These are phyloP conservation scores for Tylopilus subfusipes DNA, from an alignment of 768 basidiomycete genomes.

Conservation along the genomic window DNA sequence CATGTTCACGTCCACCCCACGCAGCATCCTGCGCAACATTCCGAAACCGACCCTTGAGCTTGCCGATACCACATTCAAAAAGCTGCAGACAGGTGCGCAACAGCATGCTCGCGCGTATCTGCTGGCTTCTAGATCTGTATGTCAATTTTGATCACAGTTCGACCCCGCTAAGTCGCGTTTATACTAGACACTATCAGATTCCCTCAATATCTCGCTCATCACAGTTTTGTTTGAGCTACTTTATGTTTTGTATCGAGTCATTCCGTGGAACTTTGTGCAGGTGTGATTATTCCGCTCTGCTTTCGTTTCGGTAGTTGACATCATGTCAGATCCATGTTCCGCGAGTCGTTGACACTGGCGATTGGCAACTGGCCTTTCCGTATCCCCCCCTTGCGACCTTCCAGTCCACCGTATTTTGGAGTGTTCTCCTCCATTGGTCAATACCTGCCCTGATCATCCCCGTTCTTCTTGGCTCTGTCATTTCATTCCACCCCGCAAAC, in stretches of 20 bases:
- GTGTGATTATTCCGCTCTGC: conserved; percentile 28
- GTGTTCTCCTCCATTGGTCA: conserved; percentile 57
- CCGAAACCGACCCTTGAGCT: conserved; percentile 19
- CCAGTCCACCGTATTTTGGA: conserved; percentile 47
- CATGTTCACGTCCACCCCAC: conserved; percentile 26
- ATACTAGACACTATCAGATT: conserved; percentile 59
- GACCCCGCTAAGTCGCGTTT: not conserved
- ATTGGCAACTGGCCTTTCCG: conserved; percentile 30
- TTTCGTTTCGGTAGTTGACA: conserved; percentile 1
- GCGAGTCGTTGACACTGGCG: conserved; percentile 1
- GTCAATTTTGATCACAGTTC: conserved; percentile 1
- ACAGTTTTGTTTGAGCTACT: conserved; percentile 53
- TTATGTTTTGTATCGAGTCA: conserved; percentile 47
- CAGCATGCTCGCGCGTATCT: conserved; percentile 20
- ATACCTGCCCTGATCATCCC: conserved; percentile 62
- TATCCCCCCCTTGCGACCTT: conserved; percentile 50
- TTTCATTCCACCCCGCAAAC: conserved; percentile 57
- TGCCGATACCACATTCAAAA: conserved; percentile 20
- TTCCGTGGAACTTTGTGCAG: conserved; percentile 50
- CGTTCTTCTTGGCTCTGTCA: conserved; percentile 49
- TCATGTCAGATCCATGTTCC: conserved; percentile 16
- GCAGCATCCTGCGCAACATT: conserved; percentile 25
- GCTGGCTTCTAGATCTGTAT: conserved; percentile 27
- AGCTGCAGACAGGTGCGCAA: conserved; percentile 17
- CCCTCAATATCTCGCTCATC: conserved; percentile 56